Evolutionary conservation across 1,284 basidiomycete genomes (phyloP).

Genomic region (Nidula niveotomentosa): DNA sequence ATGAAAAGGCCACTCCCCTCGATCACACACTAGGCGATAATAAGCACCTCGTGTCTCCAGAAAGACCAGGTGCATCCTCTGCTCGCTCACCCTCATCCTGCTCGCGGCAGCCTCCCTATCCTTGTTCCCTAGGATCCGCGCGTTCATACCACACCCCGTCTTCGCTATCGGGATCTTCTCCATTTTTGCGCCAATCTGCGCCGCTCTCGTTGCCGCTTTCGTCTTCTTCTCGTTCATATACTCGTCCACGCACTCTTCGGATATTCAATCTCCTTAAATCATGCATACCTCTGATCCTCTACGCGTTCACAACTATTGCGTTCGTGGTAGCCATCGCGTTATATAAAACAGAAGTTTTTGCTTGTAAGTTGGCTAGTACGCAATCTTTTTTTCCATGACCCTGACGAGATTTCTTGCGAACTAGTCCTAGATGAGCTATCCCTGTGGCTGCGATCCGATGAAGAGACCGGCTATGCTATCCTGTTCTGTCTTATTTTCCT

Average conservation of each 20-base stretch:
- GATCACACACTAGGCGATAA: conserved; percentile 7
- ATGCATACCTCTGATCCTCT: conserved; percentile 73
- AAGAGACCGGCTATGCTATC: conserved; percentile 66
- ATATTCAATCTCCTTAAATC: conserved; percentile 59
- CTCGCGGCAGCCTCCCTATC: not conserved
- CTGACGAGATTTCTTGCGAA: conserved; percentile 3
- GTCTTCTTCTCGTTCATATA: conserved; percentile 24
- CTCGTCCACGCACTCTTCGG: conserved; percentile 49
- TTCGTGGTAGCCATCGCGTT: conserved; percentile 73
- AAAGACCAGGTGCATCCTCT: not conserved
- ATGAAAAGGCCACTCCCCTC: conserved; percentile 29
- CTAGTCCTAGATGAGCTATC: conserved; percentile 73
- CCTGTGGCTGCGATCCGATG: conserved; percentile 68
- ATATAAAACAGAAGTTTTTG: conserved; percentile 73
- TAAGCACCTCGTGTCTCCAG: conserved; percentile 10
- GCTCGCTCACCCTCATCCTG: not conserved
- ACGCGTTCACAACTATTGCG: conserved; percentile 64
- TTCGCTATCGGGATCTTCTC: not conserved
- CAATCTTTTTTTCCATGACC: conserved; percentile 2
- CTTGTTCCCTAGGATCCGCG: not conserved
- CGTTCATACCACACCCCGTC: not conserved
- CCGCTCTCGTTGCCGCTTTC: not conserved
- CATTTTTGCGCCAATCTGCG: conserved; percentile 6
- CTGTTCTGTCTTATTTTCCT: conserved; percentile 79
- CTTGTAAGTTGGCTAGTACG: conserved; percentile 43